Conservation (phyloP, 768 basidiomycete species). For the Phylloporus rhodoxanthus region DNA sequence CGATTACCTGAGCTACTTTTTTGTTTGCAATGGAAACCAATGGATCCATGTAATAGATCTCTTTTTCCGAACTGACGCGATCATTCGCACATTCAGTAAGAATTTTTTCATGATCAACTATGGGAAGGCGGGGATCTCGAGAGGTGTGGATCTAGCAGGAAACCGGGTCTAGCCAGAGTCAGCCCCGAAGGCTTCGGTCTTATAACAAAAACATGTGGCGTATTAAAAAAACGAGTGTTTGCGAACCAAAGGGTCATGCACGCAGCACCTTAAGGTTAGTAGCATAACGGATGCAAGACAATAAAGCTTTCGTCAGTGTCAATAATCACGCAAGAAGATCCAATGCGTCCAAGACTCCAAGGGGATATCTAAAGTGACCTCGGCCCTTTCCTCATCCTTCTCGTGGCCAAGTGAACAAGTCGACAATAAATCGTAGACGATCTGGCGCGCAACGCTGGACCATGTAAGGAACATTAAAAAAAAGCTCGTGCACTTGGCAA, state of each 20-base stretch:
- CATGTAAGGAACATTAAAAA: neutral
- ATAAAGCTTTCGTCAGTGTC: constrained; percentile 5
- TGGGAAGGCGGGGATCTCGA: constrained; percentile 20
- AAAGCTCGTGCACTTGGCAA: neutral
- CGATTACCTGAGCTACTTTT: neutral
- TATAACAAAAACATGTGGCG: neutral
- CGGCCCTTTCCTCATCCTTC: constrained; percentile 1
- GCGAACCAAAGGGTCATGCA: neutral
- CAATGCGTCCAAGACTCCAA: neutral
- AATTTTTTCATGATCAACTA: constrained; percentile 6
- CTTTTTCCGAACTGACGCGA: neutral
- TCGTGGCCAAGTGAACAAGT: constrained; percentile 8
- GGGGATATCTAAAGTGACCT: neutral
- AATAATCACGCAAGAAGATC: neutral
- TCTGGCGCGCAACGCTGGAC: constrained; percentile 4
- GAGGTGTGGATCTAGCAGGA: constrained; percentile 6
- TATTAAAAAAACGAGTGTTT: neutral
- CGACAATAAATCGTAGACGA: constrained; percentile 14
- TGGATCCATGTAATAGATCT: neutral
- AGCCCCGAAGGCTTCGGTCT: neutral
- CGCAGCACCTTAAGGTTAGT: too few relatives aligned
- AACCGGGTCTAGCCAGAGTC: neutral
- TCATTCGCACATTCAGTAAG: neutral
- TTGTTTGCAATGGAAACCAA: neutral
- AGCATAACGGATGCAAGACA: neutral